Evolutionary conservation across 345 rosid genomes (phyloP), one percentile per base, ranked within the genome.

Genomic region (Triadica sebifera): DNA sequence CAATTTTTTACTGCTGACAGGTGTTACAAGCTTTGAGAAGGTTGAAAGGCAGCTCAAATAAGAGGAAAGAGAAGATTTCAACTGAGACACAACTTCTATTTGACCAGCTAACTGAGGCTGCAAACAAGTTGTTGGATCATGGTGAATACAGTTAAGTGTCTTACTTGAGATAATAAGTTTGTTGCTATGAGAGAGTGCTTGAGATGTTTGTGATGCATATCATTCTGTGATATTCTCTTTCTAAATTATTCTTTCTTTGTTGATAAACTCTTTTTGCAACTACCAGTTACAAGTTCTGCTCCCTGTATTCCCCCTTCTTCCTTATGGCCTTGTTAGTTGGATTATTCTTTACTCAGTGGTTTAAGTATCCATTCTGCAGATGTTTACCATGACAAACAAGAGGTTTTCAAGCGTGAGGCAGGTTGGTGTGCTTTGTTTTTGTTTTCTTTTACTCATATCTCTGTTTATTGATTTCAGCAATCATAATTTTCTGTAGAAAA

Each of bases 101-200:
- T 85, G 98, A 96, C 83, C 92, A 89, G 87, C 90, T 96, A 78
- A 96, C 99, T 61, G 99, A 96, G 81, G 97, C 91, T 86, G 92
- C 99, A 34, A 84, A 85, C 86, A 90, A 77, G 79, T 84, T 96
- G 75, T 83, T 93, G 86, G 90, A 87, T 75, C 83, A 90, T 73
- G 99, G 99, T 59, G 98, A 96, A 71, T 90, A 84, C 82, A 80
- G 99, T 95, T 43, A 85, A 91, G 94, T 86, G 55, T 79, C 46
- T 43, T 43, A 1, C 74, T 70, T 63, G 25, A 58, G 9, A 46
- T n/a, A 12, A 25, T 38, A 5, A 43, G 46, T 43, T 43, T 8
- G 9, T 8, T 43, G 34, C 4, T 43, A 4, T 38, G 4, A 60
- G 20, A 37, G 8, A 29, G 10, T 7, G 8, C 19, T 41, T 20